Evolutionary conservation across 768 basidiomycete species (phyloP).

Genomic region (Amanita muscaria): DNA sequence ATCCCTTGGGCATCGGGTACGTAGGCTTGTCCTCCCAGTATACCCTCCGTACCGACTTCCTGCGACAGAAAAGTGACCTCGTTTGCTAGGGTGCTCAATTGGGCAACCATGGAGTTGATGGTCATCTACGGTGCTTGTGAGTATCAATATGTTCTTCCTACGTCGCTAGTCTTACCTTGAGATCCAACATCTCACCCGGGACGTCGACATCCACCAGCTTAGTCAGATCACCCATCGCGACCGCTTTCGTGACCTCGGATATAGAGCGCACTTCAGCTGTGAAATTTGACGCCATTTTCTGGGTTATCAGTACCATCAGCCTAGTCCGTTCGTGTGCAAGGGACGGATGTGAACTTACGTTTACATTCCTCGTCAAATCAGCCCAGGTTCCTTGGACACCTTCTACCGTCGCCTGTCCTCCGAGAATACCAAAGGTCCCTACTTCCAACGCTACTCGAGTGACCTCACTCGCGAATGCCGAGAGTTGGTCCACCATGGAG

Average conservation of each 20-base stretch:
- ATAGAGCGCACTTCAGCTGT: conserved; percentile 88
- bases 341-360: conserved; percentile 39
- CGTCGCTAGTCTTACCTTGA: conserved; percentile 37
- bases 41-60: conserved; percentile 90
- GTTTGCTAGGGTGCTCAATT: conserved; percentile 63
- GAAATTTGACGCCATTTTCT: conserved; percentile 85
- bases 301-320: conserved; percentile 3
- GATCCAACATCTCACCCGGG: conserved; percentile 87
- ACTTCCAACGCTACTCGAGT: conserved; percentile 83
- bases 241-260: conserved; percentile 83
- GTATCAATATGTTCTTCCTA: too few species aligned
- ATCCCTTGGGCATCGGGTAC: conserved; percentile 92
- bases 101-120: conserved; percentile 80
- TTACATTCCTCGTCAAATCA: conserved; percentile 83
- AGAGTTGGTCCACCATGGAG: conserved; percentile 89
- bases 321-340: neutral
- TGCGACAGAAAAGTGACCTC: conserved; percentile 88
- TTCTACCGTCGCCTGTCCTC: conserved; percentile 84
- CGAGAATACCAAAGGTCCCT: conserved; percentile 84
- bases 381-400: conserved; percentile 94
- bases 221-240: conserved; percentile 76
- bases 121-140: conserved; percentile 52
- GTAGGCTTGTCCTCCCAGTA: conserved; percentile 85
- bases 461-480: conserved; percentile 79
- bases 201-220: conserved; percentile 88